Percentiles rank a stretch among this genome's conserved stretches.
phyloP scores from a whole-genome alignment of 78 protist species.

The Isochrysis galbana region DNA sequence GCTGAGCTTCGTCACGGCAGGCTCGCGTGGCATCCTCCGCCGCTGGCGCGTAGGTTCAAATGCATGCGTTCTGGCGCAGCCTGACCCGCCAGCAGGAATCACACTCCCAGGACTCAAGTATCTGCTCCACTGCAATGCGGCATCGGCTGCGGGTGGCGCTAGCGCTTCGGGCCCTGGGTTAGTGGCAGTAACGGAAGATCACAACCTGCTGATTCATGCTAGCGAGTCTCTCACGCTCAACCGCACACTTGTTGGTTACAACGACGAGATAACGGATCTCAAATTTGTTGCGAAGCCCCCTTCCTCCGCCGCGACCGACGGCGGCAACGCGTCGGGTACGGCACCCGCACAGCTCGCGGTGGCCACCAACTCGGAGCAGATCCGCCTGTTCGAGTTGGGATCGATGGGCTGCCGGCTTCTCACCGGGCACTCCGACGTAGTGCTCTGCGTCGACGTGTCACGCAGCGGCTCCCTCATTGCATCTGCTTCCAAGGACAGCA shows the following conservation, averaged over 20 bases:
- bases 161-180: background rate
- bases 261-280: slow-evolving; percentile 77
- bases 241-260: slow-evolving; percentile 70
- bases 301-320: too few relatives aligned
- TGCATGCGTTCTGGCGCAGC: too few relatives aligned
- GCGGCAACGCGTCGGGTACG: background rate
- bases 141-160: background rate
- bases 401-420: slow-evolving; percentile 24
- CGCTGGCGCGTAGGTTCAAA: background rate
- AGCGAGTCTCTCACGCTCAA: slow-evolving; percentile 26
- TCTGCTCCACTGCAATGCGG: too few relatives aligned
- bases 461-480: slow-evolving; percentile 37
- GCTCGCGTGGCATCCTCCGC: background rate
- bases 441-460: slow-evolving; percentile 68
- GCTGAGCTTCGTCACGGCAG: slow-evolving; percentile 16
- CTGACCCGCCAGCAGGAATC: too few relatives aligned
- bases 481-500: slow-evolving; percentile 58
- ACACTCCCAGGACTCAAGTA: too few relatives aligned
- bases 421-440: slow-evolving; percentile 71
- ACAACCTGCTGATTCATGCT: slow-evolving; percentile 56
- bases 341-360: slow-evolving; percentile 44
- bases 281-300: slow-evolving; percentile 6
- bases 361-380: slow-evolving; percentile 57
- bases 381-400: slow-evolving; percentile 25
- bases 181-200: slow-evolving; percentile 63